Percentiles rank a stretch among this genome's conserved stretches.
phyloP scores from a whole-genome alignment of 352 stramenopile genomes.

The Phytopythium litorale region DNA sequence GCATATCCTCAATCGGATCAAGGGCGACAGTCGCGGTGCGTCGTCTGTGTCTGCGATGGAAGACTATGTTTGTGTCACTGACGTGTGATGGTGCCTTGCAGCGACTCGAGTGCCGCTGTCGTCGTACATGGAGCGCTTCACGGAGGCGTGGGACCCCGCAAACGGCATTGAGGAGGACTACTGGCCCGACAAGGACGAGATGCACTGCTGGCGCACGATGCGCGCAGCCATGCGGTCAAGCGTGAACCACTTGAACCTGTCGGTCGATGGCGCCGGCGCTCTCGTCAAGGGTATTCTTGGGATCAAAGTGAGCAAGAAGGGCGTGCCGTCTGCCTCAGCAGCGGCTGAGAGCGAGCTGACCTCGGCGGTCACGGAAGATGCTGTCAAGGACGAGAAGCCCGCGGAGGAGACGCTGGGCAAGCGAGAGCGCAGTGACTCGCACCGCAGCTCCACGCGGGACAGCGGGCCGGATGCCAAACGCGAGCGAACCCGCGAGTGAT shows the following conservation, averaged over 20 bases:
- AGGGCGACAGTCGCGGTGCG: slow-evolving; percentile 53
- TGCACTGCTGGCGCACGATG: slow-evolving; percentile 85
- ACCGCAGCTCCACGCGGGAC: slow-evolving; percentile 15
- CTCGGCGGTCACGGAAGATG: background rate
- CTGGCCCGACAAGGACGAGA: slow-evolving; percentile 92
- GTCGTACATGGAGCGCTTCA: slow-evolving; percentile 87
- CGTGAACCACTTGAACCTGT: slow-evolving; percentile 66
- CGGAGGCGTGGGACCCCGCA: slow-evolving; percentile 93
- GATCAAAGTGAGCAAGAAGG: slow-evolving; percentile 17
- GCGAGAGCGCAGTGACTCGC: slow-evolving; percentile 34
- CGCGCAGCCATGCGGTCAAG: slow-evolving; percentile 72
- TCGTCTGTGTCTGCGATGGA: background rate
- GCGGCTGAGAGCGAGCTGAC: slow-evolving; percentile 1
- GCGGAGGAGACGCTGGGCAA: slow-evolving; percentile 12
- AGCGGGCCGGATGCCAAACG: slow-evolving; percentile 26
- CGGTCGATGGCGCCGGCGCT: slow-evolving; percentile 47
- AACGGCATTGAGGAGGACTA: slow-evolving; percentile 95
- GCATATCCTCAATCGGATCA: slow-evolving; percentile 73
- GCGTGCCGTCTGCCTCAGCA: background rate
- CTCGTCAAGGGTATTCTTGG: slow-evolving; percentile 76
- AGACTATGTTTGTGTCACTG: background rate
- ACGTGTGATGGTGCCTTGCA: slow-evolving; percentile 10
- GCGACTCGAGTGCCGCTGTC: slow-evolving; percentile 64
- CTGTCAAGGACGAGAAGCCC: slow-evolving; percentile 8
- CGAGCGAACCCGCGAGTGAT: slow-evolving; percentile 23